Percentiles rank a stretch among this genome's conserved stretches.
Evolutionary conservation across 2,329 filamentous ascomycete species (phyloP).

Genomic region (Botrytis elliptica): DNA sequence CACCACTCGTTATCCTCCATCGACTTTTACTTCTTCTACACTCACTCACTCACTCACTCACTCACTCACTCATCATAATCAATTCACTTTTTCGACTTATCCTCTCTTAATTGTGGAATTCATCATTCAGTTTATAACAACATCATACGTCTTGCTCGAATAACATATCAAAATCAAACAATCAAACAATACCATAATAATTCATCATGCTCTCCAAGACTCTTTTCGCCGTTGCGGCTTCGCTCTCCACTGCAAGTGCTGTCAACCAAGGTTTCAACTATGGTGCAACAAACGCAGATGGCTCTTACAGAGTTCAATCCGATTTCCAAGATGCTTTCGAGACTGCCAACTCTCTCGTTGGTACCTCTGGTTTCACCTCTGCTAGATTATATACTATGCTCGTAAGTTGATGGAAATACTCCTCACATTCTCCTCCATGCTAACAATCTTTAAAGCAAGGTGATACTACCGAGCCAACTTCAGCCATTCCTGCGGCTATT

Average conservation of each 20-base stretch:
- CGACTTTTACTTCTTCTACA: neutral
- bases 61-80: neutral
- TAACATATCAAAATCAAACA: slow-evolving; percentile 12
- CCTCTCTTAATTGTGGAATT: slow-evolving; percentile 7
- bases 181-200: slow-evolving; percentile 19
- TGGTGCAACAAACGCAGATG: slow-evolving; percentile 65
- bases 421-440: slow-evolving; percentile 5
- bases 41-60: neutral
- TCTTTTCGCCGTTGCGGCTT: slow-evolving; percentile 34
- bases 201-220: slow-evolving; percentile 33
- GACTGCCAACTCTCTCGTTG: slow-evolving; percentile 60
- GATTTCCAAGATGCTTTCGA: slow-evolving; percentile 72
- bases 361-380: slow-evolving; percentile 64
- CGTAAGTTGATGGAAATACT: slow-evolving; percentile 41
- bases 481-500: slow-evolving; percentile 80
- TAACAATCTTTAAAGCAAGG: slow-evolving; percentile 52
- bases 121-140: neutral
- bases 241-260: slow-evolving; percentile 40
- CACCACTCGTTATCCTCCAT: neutral
- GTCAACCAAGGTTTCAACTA: slow-evolving; percentile 60
- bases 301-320: slow-evolving; percentile 56
- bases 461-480: slow-evolving; percentile 62
- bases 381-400: slow-evolving; percentile 70
- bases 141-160: slow-evolving; percentile 2
- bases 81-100: neutral